phyloP scores from a whole-genome alignment of 352 stramenopile genomes.

The Peronospora destructor region DNA sequence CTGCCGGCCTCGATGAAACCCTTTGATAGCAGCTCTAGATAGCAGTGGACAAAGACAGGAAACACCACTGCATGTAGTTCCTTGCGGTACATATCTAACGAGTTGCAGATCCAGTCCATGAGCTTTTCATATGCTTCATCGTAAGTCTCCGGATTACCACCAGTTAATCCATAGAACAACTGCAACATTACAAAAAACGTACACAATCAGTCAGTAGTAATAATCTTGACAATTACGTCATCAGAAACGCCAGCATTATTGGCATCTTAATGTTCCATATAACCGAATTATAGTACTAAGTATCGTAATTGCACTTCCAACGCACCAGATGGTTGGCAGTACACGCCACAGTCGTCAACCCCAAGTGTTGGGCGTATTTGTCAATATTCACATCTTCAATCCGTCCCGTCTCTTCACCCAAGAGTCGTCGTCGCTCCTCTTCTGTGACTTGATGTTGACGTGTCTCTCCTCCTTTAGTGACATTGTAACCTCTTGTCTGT shows the following conservation, averaged over 20 bases:
- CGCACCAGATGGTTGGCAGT: slow-evolving; percentile 66
- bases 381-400: slow-evolving; percentile 38
- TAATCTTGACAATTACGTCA: background rate
- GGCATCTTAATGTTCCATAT: background rate
- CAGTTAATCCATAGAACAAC: slow-evolving; percentile 70
- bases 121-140: slow-evolving; percentile 63
- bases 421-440: slow-evolving; percentile 26
- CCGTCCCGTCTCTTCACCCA: slow-evolving; percentile 21
- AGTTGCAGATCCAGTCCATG: slow-evolving; percentile 81
- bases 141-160: slow-evolving; percentile 50
- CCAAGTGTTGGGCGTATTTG: slow-evolving; percentile 53
- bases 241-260: background rate
- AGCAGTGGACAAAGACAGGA: slow-evolving; percentile 79
- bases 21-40: slow-evolving; percentile 69
- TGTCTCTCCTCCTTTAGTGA: slow-evolving; percentile 20
- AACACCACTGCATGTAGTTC: slow-evolving; percentile 75
- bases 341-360: slow-evolving; percentile 63
- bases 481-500: slow-evolving; percentile 44
- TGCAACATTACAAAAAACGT: slow-evolving; percentile 21
- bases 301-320: slow-evolving; percentile 7
- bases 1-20: slow-evolving; percentile 44
- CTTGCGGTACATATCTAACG: slow-evolving; percentile 82
- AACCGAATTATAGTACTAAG: background rate
- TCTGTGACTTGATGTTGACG: slow-evolving; percentile 13
- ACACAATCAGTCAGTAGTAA: slow-evolving; percentile 13